Evolutionary conservation across 2,329 filamentous ascomycete genomes (phyloP).

Genomic region (Sporothrix inflata): DNA sequence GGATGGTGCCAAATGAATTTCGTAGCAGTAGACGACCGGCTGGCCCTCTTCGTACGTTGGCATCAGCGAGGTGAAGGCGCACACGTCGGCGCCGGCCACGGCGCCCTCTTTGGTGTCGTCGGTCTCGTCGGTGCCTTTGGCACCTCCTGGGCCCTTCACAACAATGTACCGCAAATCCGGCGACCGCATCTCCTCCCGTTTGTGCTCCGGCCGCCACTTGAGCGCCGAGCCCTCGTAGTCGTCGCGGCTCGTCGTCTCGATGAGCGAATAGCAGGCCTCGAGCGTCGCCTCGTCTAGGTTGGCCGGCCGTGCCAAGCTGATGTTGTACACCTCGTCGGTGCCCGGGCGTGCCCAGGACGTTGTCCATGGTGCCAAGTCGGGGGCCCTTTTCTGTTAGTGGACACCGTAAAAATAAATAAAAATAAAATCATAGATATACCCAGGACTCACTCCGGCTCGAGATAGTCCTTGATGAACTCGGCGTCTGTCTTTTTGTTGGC

Average conservation of each 20-base stretch:
- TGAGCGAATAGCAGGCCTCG: conserved; percentile 56
- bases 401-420: background rate
- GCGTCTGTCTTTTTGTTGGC: conserved; percentile 54
- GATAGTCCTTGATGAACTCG: conserved; percentile 53
- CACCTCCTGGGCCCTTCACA: conserved; percentile 42
- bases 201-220: conserved; percentile 66
- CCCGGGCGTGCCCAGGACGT: conserved; percentile 56
- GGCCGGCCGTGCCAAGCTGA: conserved; percentile 49
- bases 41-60: conserved; percentile 68
- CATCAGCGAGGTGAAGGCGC: conserved; percentile 69
- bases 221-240: conserved; percentile 66
- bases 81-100: no score
- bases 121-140: background rate
- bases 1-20: conserved; percentile 67
- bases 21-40: conserved; percentile 76
- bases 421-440: background rate
- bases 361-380: conserved; percentile 35
- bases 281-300: conserved; percentile 51
- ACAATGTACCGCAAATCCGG: conserved; percentile 70
- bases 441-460: conserved; percentile 50
- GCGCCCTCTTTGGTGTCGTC: conserved; percentile 17
- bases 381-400: conserved; percentile 12
- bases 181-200: conserved; percentile 70
- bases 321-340: conserved; percentile 46
- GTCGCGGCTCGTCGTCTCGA: conserved; percentile 64